Percentiles rank a stretch among this genome's conserved stretches.
Evolutionary conservation across 2,329 filamentous ascomycete genomes (phyloP).

Genomic region (Monosporascus sp.): DNA sequence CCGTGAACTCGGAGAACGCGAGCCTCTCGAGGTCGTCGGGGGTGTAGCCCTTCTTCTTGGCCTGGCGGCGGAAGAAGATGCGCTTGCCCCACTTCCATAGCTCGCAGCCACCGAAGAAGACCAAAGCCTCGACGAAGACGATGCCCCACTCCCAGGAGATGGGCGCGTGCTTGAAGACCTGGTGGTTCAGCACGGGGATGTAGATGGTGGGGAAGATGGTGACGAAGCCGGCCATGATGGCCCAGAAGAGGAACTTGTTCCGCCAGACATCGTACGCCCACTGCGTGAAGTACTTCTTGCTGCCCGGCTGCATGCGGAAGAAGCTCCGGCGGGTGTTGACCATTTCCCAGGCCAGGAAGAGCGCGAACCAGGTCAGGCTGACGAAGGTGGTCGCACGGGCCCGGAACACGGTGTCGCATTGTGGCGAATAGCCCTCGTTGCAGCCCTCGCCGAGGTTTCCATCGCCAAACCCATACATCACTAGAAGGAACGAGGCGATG

Average conservation of each 20-base stretch:
- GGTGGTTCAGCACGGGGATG: conserved; percentile 54
- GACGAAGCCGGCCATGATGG: conserved; percentile 45
- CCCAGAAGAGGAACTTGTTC: conserved; percentile 68
- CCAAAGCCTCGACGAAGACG: conserved; percentile 40
- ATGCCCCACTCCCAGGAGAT: conserved; percentile 62
- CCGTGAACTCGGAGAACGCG: conserved; percentile 2
- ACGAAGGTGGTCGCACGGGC: conserved; percentile 70
- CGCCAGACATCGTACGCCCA: conserved; percentile 65
- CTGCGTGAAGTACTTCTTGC: conserved; percentile 56
- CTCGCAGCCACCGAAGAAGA: neutral
- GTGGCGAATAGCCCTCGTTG: conserved; percentile 49
- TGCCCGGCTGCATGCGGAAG: conserved; percentile 66
- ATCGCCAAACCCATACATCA: conserved; percentile 56
- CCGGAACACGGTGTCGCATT: conserved; percentile 62
- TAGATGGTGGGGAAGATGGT: conserved; percentile 50
- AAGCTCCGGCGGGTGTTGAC: conserved; percentile 66
- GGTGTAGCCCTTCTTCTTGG: conserved; percentile 5
- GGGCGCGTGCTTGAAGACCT: conserved; percentile 55
- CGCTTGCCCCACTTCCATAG: neutral
- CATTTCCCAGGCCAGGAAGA: conserved; percentile 77
- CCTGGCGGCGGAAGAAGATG: too few species aligned
- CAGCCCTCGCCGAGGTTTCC: conserved; percentile 52
- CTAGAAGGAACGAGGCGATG: conserved; percentile 56
- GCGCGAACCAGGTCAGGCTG: conserved; percentile 69
- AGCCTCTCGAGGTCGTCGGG: conserved; percentile 3